A percentile compares a stretch with the other conserved stretches of the same genome.
phyloP scores from a whole-genome alignment of 495 filamentous ascomycete species.

The Hypoxylon perforatum region DNA sequence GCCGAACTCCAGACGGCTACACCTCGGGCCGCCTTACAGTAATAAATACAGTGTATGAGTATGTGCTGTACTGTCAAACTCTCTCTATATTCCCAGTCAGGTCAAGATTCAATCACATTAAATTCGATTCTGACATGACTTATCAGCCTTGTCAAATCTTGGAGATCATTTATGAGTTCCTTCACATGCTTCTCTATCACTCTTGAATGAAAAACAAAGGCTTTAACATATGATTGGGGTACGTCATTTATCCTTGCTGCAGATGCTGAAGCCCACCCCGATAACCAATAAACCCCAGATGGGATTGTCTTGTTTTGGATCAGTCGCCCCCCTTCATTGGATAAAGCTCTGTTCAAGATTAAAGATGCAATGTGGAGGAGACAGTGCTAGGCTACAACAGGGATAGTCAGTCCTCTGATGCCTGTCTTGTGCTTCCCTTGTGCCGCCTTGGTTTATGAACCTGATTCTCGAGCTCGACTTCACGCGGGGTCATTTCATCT shows the following conservation, averaged over 20 bases:
- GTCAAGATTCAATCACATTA: too few relatives aligned
- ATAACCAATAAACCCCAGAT: constrained; percentile 13
- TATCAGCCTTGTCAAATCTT: too few relatives aligned
- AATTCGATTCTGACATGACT: background rate
- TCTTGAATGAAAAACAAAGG: background rate
- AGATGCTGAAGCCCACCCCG: background rate
- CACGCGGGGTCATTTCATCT: constrained; percentile 30
- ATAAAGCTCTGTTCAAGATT: constrained; percentile 17
- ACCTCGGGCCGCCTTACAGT: constrained; percentile 19
- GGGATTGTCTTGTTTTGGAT: constrained; percentile 33
- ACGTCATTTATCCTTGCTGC: background rate
- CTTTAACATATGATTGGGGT: background rate
- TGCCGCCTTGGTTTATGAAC: constrained; percentile 14
- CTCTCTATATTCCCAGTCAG: background rate
- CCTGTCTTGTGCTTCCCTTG: constrained; percentile 5
- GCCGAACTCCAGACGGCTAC: constrained; percentile 11
- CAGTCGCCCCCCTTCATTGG: constrained; percentile 35
- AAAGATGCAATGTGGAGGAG: constrained; percentile 16
- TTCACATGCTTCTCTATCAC: background rate
- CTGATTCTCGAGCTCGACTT: constrained; percentile 11
- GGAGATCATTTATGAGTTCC: background rate
- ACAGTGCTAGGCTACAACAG: constrained; percentile 24
- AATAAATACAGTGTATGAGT: constrained; percentile 1
- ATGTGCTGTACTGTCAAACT: constrained; percentile 3
- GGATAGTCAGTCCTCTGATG: constrained; percentile 25